Percentiles rank a stretch among this genome's conserved stretches.
Conservation (phyloP, 1,284 basidiomycete species). For the Caloboletus firmus region DNA sequence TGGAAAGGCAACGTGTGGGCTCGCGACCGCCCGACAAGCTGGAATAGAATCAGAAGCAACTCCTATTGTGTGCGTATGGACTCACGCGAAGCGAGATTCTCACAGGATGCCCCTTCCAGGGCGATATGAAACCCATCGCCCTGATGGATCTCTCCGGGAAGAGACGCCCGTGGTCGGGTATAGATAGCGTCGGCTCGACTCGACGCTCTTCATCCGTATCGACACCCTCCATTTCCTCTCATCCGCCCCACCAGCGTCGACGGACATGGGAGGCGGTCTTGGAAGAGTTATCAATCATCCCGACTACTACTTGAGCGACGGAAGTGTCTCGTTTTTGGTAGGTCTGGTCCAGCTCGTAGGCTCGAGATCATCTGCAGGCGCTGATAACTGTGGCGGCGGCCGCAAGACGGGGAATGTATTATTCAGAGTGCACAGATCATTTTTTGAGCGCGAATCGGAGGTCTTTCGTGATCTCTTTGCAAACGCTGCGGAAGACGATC, state of each 20-base stretch:
- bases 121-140: slow-evolving; percentile 1
- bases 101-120: slow-evolving; percentile 4
- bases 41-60: not conserved
- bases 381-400: slow-evolving; percentile 6
- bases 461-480: slow-evolving; percentile 50
- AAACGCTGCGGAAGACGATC: slow-evolving; percentile 32
- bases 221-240: not conserved
- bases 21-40: slow-evolving; percentile 1
- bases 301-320: slow-evolving; percentile 21
- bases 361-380: not conserved
- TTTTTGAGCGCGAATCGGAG: slow-evolving; percentile 63
- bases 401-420: slow-evolving; percentile 46
- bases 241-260: not conserved
- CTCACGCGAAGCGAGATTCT: slow-evolving; percentile 9
- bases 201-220: not conserved
- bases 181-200: slow-evolving; percentile 21
- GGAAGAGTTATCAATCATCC: slow-evolving; percentile 2
- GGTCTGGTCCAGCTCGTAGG: slow-evolving; percentile 1
- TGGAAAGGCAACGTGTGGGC: not conserved
- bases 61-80: not conserved
- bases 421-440: slow-evolving; percentile 62
- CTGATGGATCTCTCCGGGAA: slow-evolving; percentile 21
- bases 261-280: slow-evolving; percentile 18
- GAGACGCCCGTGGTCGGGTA: slow-evolving; percentile 15
- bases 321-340: slow-evolving; percentile 23